These are phyloP conservation scores for Zygnema circumcarinatum DNA, from an alignment of 139 green algal genomes.

Conservation along the genomic window DNA sequence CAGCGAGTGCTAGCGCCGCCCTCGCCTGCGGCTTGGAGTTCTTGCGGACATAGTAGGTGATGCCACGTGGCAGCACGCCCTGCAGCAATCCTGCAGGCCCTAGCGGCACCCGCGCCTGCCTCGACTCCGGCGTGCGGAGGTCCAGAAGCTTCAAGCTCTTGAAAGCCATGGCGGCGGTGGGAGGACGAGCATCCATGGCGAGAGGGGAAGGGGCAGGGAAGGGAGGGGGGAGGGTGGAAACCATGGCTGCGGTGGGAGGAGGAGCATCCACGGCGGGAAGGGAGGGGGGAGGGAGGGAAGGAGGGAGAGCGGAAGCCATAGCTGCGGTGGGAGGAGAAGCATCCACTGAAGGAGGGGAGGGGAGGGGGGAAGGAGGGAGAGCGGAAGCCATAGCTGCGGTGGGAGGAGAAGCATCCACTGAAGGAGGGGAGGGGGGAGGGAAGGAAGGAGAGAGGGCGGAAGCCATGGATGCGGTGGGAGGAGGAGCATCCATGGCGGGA, in stretches of 20 bases:
- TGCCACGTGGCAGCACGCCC: slow-evolving; percentile 68
- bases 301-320: neutral
- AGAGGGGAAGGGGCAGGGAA: neutral
- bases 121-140: slow-evolving; percentile 22
- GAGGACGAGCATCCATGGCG: too few species aligned
- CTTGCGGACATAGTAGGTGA: slow-evolving; percentile 80
- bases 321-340: neutral
- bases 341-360: too few species aligned
- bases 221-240: neutral
- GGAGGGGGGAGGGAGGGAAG: neutral
- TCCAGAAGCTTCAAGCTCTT: slow-evolving; percentile 52
- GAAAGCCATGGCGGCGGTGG: too few species aligned
- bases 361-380: neutral
- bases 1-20: slow-evolving; percentile 72
- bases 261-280: too few species aligned
- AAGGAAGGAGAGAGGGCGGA: neutral
- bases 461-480: neutral
- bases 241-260: neutral
- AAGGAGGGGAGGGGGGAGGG: neutral
- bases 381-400: neutral
- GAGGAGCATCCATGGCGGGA: too few species aligned
- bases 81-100: slow-evolving; percentile 42
- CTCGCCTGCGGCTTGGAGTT: slow-evolving; percentile 76
- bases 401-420: too few species aligned
- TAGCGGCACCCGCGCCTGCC: slow-evolving; percentile 36